Evolutionary conservation across 495 filamentous ascomycete species (phyloP).

Genomic region (Talaromyces ruber): DNA sequence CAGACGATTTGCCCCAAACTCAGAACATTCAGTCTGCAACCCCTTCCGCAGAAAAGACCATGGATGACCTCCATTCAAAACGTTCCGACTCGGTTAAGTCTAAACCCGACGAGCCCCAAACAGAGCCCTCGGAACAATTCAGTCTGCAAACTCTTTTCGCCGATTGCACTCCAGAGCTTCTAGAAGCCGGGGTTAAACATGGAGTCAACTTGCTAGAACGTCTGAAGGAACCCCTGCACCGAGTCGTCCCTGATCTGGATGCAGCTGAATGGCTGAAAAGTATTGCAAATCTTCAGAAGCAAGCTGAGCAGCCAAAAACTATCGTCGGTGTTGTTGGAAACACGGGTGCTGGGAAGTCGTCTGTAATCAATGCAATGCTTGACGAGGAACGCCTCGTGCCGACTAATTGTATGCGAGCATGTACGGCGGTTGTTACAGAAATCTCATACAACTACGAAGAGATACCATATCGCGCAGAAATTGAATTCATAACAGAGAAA

Average conservation of each 20-base stretch:
- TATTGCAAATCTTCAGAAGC: constrained; percentile 14
- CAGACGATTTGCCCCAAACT: not conserved
- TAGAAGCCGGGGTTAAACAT: constrained; percentile 1
- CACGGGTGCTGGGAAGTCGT: constrained; percentile 53
- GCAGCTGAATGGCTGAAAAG: not conserved
- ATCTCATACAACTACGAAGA: constrained; percentile 54
- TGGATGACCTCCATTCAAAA: not conserved
- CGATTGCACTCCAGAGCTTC: not conserved
- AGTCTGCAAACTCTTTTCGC: not conserved
- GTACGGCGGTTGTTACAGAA: constrained; percentile 59
- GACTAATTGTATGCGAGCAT: constrained; percentile 54
- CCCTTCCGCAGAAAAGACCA: not conserved
- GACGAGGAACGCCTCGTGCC: constrained; percentile 45
- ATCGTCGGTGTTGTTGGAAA: constrained; percentile 51
- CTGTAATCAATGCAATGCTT: constrained; percentile 50
- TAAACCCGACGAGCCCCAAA: not conserved
- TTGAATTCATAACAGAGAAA: constrained; percentile 48
- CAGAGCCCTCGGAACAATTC: not conserved
- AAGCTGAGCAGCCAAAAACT: constrained; percentile 27
- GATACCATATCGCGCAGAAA: constrained; percentile 46
- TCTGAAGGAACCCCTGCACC: not conserved
- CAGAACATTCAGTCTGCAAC: not conserved
- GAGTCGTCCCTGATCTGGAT: not conserved
- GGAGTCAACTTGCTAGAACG: constrained; percentile 2
- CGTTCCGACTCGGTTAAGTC: not conserved